These are phyloP conservation scores for Phanerodontia chrysosporium DNA, from an alignment of 768 basidiomycete genomes.

Conservation along the genomic window DNA sequence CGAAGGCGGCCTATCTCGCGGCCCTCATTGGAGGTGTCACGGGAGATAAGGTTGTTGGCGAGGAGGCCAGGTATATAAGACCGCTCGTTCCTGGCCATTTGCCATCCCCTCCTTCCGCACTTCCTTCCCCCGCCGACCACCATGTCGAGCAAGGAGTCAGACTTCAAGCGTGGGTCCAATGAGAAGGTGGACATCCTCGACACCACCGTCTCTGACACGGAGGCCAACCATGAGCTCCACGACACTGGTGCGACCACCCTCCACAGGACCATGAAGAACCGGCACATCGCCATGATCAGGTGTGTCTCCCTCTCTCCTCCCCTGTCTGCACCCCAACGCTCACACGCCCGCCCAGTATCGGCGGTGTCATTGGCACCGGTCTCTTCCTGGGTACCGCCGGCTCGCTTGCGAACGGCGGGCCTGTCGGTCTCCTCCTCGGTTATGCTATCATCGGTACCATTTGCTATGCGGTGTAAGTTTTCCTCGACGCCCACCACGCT, in stretches of 20 bases:
- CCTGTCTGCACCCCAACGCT: not conserved
- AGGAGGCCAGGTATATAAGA: not conserved
- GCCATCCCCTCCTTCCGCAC: not conserved
- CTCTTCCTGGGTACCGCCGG: slow-evolving; percentile 48
- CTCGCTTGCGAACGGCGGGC: slow-evolving; percentile 36
- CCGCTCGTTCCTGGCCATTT: not conserved
- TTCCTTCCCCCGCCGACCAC: not conserved
- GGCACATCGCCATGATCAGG: slow-evolving; percentile 85
- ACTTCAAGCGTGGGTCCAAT: slow-evolving; percentile 5
- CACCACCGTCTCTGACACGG: slow-evolving; percentile 3
- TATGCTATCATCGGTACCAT: slow-evolving; percentile 63
- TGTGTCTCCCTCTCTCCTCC: slow-evolving; percentile 15
- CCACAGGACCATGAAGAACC: slow-evolving; percentile 37
- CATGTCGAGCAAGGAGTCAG: slow-evolving; percentile 5
- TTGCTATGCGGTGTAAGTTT: slow-evolving; percentile 49
- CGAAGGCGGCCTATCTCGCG: not conserved
- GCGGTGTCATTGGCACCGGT: slow-evolving; percentile 43
- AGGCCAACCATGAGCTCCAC: slow-evolving; percentile 6
- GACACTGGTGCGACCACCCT: not conserved
- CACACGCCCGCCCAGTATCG: slow-evolving; percentile 25
- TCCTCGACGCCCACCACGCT: not conserved
- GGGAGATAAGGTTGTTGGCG: not conserved
- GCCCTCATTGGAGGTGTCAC: not conserved
- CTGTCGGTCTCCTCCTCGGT: slow-evolving; percentile 71
- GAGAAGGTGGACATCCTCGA: slow-evolving; percentile 8